Evolutionary conservation across 805 yeast species (phyloP).

Genomic region (Wickerhamiella azymoides): DNA sequence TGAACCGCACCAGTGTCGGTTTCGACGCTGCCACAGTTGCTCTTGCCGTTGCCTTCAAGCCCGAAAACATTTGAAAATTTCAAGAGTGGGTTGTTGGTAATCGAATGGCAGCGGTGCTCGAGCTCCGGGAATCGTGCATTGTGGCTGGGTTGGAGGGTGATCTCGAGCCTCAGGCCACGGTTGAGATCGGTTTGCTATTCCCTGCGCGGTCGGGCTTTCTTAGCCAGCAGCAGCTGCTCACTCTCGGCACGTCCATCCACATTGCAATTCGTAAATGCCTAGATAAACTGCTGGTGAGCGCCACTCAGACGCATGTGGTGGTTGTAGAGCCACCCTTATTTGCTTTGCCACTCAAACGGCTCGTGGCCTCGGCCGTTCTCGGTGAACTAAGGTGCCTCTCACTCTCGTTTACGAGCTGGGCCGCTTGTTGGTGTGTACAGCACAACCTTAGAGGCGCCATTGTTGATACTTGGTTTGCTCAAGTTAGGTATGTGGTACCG

Average conservation of each 20-base stretch:
- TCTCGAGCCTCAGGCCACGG: slow-evolving; percentile 6
- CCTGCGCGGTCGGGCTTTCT: slow-evolving; percentile 3
- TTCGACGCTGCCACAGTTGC: slow-evolving; percentile 5
- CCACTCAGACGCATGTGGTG: slow-evolving; percentile 11
- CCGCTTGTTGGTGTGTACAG: slow-evolving; percentile 16
- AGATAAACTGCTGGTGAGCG: slow-evolving; percentile 11
- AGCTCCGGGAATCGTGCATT: slow-evolving; percentile 7
- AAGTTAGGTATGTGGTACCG: slow-evolving; percentile 13
- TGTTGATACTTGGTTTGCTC: slow-evolving; percentile 2
- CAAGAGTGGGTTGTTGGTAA: neutral
- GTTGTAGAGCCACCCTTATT: slow-evolving; percentile 19
- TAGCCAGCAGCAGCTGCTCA: neutral
- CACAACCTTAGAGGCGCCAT: slow-evolving; percentile 7
- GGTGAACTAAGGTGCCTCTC: slow-evolving; percentile 11
- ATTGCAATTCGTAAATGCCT: slow-evolving; percentile 6
- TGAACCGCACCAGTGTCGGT: slow-evolving; percentile 25
- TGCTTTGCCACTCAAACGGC: slow-evolving; percentile 9
- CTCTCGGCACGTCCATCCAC: slow-evolving; percentile 8
- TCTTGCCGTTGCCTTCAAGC: neutral
- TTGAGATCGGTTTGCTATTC: neutral
- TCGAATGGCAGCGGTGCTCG: slow-evolving; percentile 8
- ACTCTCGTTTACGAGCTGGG: slow-evolving; percentile 15
- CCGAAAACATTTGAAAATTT: slow-evolving; percentile 7
- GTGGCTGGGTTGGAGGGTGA: slow-evolving; percentile 13
- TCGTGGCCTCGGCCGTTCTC: slow-evolving; percentile 13